Percentiles rank a stretch among this genome's conserved stretches.
Evolutionary conservation across 1,284 basidiomycete species (phyloP).

Genomic region (Malassezia obtusa): DNA sequence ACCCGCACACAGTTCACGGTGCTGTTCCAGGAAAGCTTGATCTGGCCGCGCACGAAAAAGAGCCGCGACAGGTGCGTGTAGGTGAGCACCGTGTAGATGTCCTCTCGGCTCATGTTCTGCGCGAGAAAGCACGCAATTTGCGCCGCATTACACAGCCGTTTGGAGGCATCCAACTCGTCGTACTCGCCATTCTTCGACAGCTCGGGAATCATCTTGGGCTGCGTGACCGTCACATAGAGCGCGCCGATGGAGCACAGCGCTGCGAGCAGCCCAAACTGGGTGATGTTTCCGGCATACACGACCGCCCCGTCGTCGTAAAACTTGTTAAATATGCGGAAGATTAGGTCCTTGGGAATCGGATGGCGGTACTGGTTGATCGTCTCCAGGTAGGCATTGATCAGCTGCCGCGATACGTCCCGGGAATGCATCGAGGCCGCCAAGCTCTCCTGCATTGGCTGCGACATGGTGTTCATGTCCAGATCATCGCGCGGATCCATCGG

Average conservation of each 20-base stretch:
- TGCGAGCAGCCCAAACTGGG: constrained; percentile 3
- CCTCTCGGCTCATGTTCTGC: constrained; percentile 29
- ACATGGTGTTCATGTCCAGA: constrained; percentile 4
- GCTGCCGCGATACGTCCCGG: neutral
- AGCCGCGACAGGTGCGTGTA: constrained; percentile 27
- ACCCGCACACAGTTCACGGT: constrained; percentile 26
- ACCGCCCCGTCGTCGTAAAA: neutral
- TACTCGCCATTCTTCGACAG: constrained; percentile 19
- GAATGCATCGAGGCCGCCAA: neutral
- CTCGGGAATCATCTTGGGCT: neutral
- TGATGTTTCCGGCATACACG: neutral
- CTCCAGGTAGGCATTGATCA: constrained; percentile 8
- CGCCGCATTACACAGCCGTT: constrained; percentile 27
- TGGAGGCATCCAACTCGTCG: constrained; percentile 22
- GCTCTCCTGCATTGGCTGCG: constrained; percentile 3
- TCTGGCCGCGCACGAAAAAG: constrained; percentile 32
- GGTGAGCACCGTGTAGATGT: constrained; percentile 31
- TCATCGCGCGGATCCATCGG: constrained; percentile 1
- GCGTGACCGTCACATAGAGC: constrained; percentile 4
- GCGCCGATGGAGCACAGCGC: neutral
- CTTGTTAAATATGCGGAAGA: neutral
- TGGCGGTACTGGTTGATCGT: constrained; percentile 10
- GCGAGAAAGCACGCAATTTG: constrained; percentile 25
- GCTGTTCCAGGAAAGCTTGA: constrained; percentile 29
- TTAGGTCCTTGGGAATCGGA: constrained; percentile 5